These are phyloP conservation scores for Neopestalotiopsis sp. DNA, from an alignment of 2,329 filamentous ascomycete genomes.

Conservation along the genomic window DNA sequence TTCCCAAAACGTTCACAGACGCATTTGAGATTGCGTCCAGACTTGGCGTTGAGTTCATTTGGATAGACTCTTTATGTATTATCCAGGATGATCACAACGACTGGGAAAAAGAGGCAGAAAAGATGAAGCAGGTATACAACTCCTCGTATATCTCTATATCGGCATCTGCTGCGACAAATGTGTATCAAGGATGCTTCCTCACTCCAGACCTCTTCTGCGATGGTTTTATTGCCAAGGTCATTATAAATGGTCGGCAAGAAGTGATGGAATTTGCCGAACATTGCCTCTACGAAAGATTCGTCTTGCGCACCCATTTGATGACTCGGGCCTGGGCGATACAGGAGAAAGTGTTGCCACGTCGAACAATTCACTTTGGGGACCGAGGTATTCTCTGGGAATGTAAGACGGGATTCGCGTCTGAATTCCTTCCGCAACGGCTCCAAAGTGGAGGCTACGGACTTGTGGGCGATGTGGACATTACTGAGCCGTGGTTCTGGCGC, in stretches of 20 bases:
- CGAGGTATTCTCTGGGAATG: not conserved
- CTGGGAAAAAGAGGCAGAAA: not conserved
- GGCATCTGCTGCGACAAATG: not conserved
- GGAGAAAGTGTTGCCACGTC: not conserved
- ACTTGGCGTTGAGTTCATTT: not conserved
- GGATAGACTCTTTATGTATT: not conserved
- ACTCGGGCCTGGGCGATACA: not conserved
- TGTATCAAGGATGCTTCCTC: not conserved
- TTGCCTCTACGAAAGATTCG: not conserved
- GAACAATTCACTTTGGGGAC: not conserved
- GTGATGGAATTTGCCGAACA: not conserved
- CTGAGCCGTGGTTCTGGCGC: too few species aligned
- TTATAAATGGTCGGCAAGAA: not conserved
- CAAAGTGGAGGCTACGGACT: too few species aligned
- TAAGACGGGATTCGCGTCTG: not conserved
- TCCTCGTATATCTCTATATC: not conserved
- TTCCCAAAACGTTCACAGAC: not conserved
- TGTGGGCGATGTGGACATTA: too few species aligned
- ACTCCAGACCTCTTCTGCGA: not conserved
- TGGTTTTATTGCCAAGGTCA: not conserved
- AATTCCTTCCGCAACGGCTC: too few species aligned
- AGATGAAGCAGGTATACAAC: not conserved
- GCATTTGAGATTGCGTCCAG: not conserved
- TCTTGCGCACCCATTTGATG: not conserved
- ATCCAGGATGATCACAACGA: not conserved